phyloP scores from a whole-genome alignment of 2,329 filamentous ascomycete species.

The Fonsecaea nubica region DNA sequence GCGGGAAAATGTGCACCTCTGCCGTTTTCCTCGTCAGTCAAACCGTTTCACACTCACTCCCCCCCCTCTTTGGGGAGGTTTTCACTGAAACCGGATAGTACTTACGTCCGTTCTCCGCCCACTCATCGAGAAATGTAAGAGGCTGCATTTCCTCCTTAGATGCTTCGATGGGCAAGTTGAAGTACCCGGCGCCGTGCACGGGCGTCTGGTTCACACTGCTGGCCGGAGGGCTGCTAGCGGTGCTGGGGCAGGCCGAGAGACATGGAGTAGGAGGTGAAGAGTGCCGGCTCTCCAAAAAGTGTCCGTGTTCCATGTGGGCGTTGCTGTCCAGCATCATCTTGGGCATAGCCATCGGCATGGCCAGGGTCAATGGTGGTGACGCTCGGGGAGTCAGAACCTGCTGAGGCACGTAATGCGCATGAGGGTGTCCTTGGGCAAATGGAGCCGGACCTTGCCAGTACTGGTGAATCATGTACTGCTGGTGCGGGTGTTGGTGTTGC shows the following conservation, averaged over 20 bases:
- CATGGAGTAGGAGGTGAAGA: constrained; percentile 87
- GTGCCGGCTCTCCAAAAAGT: constrained; percentile 44
- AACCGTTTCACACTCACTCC: neutral
- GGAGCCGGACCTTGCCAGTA: constrained; percentile 48
- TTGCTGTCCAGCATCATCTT: constrained; percentile 37
- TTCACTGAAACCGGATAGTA: constrained; percentile 17
- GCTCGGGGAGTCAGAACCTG: constrained; percentile 71
- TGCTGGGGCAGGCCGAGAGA: constrained; percentile 82
- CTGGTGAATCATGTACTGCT: constrained; percentile 44
- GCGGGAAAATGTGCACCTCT: constrained; percentile 42
- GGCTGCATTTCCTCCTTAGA: constrained; percentile 39
- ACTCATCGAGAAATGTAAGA: constrained; percentile 35
- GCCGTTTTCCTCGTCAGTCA: constrained; percentile 19
- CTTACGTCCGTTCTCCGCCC: constrained; percentile 40
- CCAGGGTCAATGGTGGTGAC: constrained; percentile 74
- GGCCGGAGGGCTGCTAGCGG: constrained; percentile 80
- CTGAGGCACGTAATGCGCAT: constrained; percentile 51
- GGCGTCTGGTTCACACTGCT: constrained; percentile 59
- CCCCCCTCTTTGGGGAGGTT: neutral
- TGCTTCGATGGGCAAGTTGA: constrained; percentile 37
- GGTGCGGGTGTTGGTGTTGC: neutral
- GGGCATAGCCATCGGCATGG: constrained; percentile 76
- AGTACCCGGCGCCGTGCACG: constrained; percentile 38
- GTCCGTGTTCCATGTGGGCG: constrained; percentile 39
- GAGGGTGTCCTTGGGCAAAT: constrained; percentile 58